phyloP scores from a whole-genome alignment of 2,329 filamentous ascomycete genomes.

The Penicillium sp. region DNA sequence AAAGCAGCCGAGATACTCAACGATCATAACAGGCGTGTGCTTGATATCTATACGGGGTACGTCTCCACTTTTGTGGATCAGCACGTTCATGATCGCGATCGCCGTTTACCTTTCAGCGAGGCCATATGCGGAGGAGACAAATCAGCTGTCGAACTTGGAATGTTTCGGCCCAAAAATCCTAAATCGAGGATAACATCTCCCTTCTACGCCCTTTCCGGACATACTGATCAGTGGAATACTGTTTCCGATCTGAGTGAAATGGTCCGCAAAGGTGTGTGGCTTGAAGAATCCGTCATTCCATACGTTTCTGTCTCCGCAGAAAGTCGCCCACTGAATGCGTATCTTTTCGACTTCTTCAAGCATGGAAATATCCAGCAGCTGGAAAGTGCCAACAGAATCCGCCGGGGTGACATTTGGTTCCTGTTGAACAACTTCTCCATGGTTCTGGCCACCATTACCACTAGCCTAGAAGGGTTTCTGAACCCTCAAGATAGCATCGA shows the following conservation, averaged over 20 bases:
- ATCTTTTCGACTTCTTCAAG: conserved; percentile 72
- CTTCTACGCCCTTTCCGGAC: background rate
- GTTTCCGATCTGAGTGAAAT: conserved; percentile 67
- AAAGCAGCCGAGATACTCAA: conserved; percentile 57
- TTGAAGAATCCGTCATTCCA: conserved; percentile 72
- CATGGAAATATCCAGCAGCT: conserved; percentile 65
- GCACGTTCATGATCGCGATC: conserved; percentile 56
- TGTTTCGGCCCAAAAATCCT: background rate
- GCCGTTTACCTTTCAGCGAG: conserved; percentile 58
- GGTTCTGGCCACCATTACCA: conserved; percentile 39
- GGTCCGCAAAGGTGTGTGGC: conserved; percentile 66
- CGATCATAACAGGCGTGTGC: conserved; percentile 63
- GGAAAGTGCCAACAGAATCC: conserved; percentile 64
- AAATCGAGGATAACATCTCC: background rate
- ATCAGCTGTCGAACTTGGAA: background rate
- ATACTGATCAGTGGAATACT: conserved; percentile 58
- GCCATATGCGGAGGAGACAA: conserved; percentile 27
- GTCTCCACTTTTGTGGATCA: conserved; percentile 68
- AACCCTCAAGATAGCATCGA: conserved; percentile 17
- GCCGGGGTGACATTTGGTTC: conserved; percentile 69
- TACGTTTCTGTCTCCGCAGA: conserved; percentile 62
- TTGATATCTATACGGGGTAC: conserved; percentile 66
- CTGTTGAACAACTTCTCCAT: conserved; percentile 65
- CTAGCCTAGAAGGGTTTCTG: conserved; percentile 33
- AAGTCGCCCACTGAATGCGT: conserved; percentile 47